These are phyloP conservation scores for Cadophora sp. DNA, from an alignment of 2,329 filamentous ascomycete genomes.

Conservation along the genomic window DNA sequence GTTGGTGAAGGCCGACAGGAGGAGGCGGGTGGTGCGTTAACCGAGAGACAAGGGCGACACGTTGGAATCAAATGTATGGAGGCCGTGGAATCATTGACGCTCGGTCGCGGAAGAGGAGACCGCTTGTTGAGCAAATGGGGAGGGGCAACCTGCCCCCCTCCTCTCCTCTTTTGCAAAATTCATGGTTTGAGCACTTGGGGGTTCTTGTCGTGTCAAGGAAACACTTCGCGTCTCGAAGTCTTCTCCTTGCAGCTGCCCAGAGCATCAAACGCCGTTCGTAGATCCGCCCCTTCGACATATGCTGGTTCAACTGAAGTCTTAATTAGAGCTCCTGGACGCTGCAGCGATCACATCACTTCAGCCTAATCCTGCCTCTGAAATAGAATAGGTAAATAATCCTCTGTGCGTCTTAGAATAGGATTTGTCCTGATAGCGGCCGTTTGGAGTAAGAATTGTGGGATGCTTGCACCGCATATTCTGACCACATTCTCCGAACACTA, in stretches of 20 bases:
- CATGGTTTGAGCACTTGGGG: neutral
- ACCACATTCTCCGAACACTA: conserved; percentile 1
- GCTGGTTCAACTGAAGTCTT: neutral
- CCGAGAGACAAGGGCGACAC: conserved; percentile 4
- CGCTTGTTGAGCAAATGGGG: conserved; percentile 22
- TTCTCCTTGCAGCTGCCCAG: conserved; percentile 14
- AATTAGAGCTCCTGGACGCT: conserved; percentile 4
- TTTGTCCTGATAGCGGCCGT: neutral
- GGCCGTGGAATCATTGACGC: neutral
- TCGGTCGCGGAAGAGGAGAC: conserved; percentile 15
- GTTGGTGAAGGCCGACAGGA: conserved; percentile 3
- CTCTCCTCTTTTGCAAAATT: neutral
- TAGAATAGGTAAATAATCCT: conserved; percentile 1
- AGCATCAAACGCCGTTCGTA: conserved; percentile 14
- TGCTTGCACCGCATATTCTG: neutral
- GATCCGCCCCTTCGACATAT: neutral
- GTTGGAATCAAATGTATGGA: too few species aligned
- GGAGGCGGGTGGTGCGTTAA: conserved; percentile 1
- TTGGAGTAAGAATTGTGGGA: conserved; percentile 9
- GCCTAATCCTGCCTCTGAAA: conserved; percentile 12
- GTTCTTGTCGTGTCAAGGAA: conserved; percentile 18
- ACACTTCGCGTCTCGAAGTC: conserved; percentile 23
- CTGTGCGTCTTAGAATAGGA: conserved; percentile 15
- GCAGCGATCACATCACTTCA: conserved; percentile 13
- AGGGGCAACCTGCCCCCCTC: neutral